phyloP scores from a whole-genome alignment of 352 stramenopile species.

The Aphanomyces cochlioides region DNA sequence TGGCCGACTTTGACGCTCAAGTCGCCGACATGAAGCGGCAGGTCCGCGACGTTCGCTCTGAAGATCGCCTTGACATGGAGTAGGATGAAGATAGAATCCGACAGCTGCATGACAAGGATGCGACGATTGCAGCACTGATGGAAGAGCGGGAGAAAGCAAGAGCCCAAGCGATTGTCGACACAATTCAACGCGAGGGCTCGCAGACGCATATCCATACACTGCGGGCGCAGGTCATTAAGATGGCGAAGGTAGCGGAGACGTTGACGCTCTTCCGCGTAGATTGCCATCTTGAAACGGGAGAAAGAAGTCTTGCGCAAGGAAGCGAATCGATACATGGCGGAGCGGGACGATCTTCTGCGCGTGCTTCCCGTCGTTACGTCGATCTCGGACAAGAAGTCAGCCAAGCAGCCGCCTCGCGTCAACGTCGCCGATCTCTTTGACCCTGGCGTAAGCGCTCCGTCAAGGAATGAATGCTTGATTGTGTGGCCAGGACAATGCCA shows the following conservation, averaged over 20 bases:
- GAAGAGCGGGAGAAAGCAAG: conserved; percentile 19
- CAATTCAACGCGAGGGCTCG: conserved; percentile 24
- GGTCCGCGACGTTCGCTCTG: too few species aligned
- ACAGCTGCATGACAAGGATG: conserved; percentile 2
- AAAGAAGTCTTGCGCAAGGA: conserved; percentile 29
- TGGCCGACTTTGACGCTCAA: too few species aligned
- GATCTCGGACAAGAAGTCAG: conserved; percentile 11
- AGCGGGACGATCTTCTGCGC: conserved; percentile 25
- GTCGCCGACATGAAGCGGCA: too few species aligned
- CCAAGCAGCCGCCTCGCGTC: conserved; percentile 4
- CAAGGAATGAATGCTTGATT: background rate
- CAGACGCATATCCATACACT: conserved; percentile 23
- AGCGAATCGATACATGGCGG: conserved; percentile 21
- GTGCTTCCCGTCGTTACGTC: conserved; percentile 27
- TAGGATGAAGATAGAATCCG: conserved; percentile 8
- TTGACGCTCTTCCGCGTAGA: background rate
- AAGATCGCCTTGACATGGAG: background rate
- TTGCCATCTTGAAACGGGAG: conserved; percentile 24
- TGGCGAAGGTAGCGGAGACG: background rate
- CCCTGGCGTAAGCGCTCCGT: background rate
- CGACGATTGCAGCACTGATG: background rate
- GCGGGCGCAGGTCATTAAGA: conserved; percentile 15
- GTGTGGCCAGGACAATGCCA: conserved; percentile 20
- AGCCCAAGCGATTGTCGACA: conserved; percentile 23
- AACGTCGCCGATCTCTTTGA: conserved; percentile 21